A percentile compares a stretch with the other conserved stretches of the same genome.
These are phyloP conservation scores for Cucurbita pepo DNA, from an alignment of 306 rosid genomes.

Conservation along the genomic window DNA sequence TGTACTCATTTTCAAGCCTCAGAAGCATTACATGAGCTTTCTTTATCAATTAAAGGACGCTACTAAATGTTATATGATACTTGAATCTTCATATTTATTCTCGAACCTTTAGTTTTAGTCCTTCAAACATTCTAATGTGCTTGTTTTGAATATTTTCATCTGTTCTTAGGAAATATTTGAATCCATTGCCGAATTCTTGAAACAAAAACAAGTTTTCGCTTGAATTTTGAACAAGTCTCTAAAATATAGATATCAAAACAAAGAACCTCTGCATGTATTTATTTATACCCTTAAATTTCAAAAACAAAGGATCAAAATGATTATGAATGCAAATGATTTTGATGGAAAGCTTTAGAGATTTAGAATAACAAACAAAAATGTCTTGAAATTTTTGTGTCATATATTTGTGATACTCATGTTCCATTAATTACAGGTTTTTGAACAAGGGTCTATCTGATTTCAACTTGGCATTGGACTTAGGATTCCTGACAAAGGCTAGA, in stretches of 20 bases:
- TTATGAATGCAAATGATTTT: neutral
- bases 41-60: neutral
- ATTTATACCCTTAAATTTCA: too few species aligned
- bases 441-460: slow-evolving; percentile 97
- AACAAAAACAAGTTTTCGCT: too few species aligned
- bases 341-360: neutral
- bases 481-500: slow-evolving; percentile 91
- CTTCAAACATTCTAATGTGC: too few species aligned
- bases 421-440: slow-evolving; percentile 45
- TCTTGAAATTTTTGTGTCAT: neutral
- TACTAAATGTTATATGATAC: neutral
- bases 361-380: neutral
- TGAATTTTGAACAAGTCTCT: too few species aligned
- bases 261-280: too few species aligned
- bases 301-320: neutral
- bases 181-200: neutral
- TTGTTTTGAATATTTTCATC: neutral
- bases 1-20: neutral
- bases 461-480: slow-evolving; percentile 97
- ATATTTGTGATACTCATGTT: neutral
- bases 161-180: too few species aligned
- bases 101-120: too few species aligned
- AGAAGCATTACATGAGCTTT: neutral
- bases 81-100: neutral
- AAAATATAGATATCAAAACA: too few species aligned